Percentiles rank a stretch among this genome's conserved stretches.
phyloP scores from a whole-genome alignment of 106 monocot species.

The Dactylorhiza incarnata region DNA sequence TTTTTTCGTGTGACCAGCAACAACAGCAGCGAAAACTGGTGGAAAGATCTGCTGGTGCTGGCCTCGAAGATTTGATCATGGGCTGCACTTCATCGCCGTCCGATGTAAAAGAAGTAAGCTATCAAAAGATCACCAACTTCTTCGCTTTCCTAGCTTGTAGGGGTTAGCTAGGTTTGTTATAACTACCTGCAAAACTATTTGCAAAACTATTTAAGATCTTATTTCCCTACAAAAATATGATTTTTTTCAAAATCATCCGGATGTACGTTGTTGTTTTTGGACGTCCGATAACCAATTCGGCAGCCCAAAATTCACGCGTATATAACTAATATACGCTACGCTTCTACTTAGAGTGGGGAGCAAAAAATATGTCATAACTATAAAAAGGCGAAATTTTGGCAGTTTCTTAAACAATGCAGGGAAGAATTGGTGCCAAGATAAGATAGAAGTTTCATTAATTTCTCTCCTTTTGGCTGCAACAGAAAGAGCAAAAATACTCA shows the following conservation, averaged over 20 bases:
- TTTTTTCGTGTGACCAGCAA: conserved; percentile 11
- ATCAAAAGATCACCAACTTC: neutral
- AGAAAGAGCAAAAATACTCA: conserved; percentile 12
- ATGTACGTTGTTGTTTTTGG: too few relatives aligned
- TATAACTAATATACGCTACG: too few relatives aligned
- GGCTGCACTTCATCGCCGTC: conserved; percentile 52
- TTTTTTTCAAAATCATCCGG: too few relatives aligned
- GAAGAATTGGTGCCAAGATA: conserved; percentile 11
- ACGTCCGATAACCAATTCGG: too few relatives aligned
- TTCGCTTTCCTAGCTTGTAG: conserved; percentile 9
- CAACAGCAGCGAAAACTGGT: conserved; percentile 52
- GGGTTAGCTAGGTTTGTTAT: conserved; percentile 20
- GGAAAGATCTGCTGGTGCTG: conserved; percentile 46
- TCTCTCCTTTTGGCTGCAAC: conserved; percentile 17
- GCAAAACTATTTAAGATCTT: conserved; percentile 2
- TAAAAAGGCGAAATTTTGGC: too few relatives aligned
- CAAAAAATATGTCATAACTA: too few relatives aligned
- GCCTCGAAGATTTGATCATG: conserved; percentile 84
- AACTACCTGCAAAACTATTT: conserved; percentile 21
- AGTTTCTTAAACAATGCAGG: neutral
- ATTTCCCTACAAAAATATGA: too few relatives aligned
- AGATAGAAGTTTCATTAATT: conserved; percentile 16
- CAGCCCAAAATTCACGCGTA: too few relatives aligned
- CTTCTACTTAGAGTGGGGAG: too few relatives aligned
- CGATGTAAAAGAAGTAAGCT: conserved; percentile 58